phyloP scores from a whole-genome alignment of 306 rosid species.

The Abrus pulchellus region DNA sequence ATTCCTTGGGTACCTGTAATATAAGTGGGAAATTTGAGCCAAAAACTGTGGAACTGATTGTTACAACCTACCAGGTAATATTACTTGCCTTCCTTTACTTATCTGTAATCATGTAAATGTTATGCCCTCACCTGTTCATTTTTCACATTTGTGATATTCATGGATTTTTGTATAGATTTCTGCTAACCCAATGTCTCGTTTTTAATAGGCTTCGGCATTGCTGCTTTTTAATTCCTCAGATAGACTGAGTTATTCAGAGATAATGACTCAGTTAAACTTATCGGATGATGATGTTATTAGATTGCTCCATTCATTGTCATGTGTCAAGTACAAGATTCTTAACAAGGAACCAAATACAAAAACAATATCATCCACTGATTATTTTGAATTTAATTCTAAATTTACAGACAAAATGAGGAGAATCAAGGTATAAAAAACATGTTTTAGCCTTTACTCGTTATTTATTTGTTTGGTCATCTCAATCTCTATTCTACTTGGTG shows the following conservation, averaged over 20 bases:
- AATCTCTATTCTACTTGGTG: conserved; percentile 15
- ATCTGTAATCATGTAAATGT: conserved; percentile 22
- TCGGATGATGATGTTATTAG: conserved; percentile 85
- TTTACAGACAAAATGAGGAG: conserved; percentile 95
- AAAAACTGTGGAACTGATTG: conserved; percentile 85
- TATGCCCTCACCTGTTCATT: conserved; percentile 22
- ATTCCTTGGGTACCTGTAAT: conserved; percentile 92
- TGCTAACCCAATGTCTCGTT: conserved; percentile 38
- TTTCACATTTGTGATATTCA: conserved; percentile 29
- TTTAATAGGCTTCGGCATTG: conserved; percentile 81
- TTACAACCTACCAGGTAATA: conserved; percentile 92
- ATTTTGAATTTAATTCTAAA: conserved; percentile 86
- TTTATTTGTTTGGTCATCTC: conserved; percentile 20
- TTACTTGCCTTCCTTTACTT: conserved; percentile 29
- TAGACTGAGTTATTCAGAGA: conserved; percentile 82
- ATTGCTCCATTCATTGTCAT: conserved; percentile 89
- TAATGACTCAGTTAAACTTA: conserved; percentile 85
- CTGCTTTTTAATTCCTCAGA: conserved; percentile 90
- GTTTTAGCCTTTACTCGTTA: neutral
- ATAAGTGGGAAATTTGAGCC: conserved; percentile 85
- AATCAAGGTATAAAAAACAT: conserved; percentile 70
- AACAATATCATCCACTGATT: conserved; percentile 65
- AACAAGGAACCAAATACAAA: conserved; percentile 84
- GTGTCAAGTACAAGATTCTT: conserved; percentile 96
- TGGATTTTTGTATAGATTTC: conserved; percentile 18